Evolutionary conservation across 1,284 basidiomycete species (phyloP), one percentile per base, ranked within the genome.

Genomic region (Amylostereum areolatum): DNA sequence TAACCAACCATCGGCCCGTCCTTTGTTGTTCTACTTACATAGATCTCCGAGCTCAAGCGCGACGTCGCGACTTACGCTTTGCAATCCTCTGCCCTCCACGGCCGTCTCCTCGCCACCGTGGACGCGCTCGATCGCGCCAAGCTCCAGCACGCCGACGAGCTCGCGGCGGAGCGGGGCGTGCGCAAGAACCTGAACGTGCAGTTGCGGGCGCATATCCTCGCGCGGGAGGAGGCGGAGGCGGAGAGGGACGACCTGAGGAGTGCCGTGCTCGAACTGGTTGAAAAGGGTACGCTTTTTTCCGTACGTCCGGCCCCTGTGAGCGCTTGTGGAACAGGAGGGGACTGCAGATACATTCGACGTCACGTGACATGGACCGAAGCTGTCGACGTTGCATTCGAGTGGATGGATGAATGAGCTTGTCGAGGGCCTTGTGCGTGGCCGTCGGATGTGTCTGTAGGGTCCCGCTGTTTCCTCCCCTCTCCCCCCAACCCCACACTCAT

Each of bases 161-260:
- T 81, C n/a, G 61, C 65, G 4, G 52, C 59, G 0, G 67, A 72
- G 48, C 57, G 60, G 9, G 59, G 59, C 30, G 65, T 63, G n/a
- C 69, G 68, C 47, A 57, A 63, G 33, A 59, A 52, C 24, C 64
- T 81, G 8, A 58, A 66, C n/a, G 59, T 61, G 7, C 70, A 74
- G 43, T 57, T 80, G 6, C 59, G 69, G 31, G 60, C 62, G 10
- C 72, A 67, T 53, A 57, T 58, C 27, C 55, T 59, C 3, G 54
- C 64, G 10, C 64, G 71, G 8, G 67, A 60, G 44, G 60, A 53
- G 6, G 62, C 69, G 4, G 76, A 81, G 59, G 59, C 58, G 3
- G 78, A 83, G 57, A 68, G 66, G 52, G 77, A 81, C 55, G 76
- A 80, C 47, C 59, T 80, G 57, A 68, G 71, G 52, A 78, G 78